These are phyloP conservation scores for Pythium inflatum DNA, from an alignment of 352 stramenopile genomes.

Conservation along the genomic window DNA sequence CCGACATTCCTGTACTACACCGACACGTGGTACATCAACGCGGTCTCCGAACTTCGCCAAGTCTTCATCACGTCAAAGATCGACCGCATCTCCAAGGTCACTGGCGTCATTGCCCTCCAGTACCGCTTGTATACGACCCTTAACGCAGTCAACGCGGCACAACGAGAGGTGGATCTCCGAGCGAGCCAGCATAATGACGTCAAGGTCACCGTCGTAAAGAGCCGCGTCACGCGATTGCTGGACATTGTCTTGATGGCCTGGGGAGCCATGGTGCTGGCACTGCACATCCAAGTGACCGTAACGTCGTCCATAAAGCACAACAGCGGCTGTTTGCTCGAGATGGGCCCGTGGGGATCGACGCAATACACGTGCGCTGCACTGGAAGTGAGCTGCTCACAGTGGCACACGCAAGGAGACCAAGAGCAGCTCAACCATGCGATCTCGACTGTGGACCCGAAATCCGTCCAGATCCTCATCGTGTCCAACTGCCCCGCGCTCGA, in stretches of 20 bases:
- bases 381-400: conserved; percentile 29
- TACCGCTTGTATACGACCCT: neutral
- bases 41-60: conserved; percentile 7
- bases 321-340: conserved; percentile 23
- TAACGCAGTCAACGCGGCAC: neutral
- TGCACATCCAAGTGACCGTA: conserved; percentile 14
- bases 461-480: neutral
- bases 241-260: conserved; percentile 11
- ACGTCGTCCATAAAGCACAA: neutral
- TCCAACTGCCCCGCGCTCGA: conserved; percentile 17
- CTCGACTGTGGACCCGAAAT: neutral
- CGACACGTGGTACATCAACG: conserved; percentile 8
- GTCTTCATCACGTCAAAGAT: conserved; percentile 26
- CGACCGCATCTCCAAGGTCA: conserved; percentile 21
- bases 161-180: neutral
- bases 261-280: conserved; percentile 7
- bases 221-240: neutral
- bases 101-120: neutral
- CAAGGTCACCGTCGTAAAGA: neutral
- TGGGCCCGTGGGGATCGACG: conserved; percentile 18
- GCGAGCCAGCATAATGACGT: neutral
- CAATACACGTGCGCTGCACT: conserved; percentile 25
- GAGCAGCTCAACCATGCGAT: neutral
- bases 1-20: neutral
- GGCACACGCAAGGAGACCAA: neutral